These are phyloP conservation scores for Capniomyces stellatus DNA, from an alignment of 371 early-diverging fungal genomes.

Conservation along the genomic window DNA sequence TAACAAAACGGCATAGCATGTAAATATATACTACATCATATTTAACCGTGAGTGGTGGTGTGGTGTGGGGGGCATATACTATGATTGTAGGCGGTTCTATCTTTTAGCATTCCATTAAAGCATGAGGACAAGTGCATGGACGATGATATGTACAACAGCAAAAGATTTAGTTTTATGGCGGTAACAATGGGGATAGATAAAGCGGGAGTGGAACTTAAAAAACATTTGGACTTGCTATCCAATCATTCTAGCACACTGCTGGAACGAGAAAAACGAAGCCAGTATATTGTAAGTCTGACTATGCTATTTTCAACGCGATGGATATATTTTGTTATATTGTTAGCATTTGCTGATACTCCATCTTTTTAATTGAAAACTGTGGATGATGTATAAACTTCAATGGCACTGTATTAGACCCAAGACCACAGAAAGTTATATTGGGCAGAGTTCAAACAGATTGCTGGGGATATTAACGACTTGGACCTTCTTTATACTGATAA, in stretches of 20 bases:
- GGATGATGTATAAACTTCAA: not conserved
- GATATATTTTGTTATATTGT: not conserved
- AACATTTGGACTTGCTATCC: not conserved
- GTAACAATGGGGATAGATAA: not conserved
- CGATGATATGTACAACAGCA: too few species aligned
- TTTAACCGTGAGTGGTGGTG: too few species aligned
- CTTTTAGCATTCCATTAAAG: too few species aligned
- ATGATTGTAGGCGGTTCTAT: too few species aligned
- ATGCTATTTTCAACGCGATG: not conserved
- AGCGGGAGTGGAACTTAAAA: not conserved
- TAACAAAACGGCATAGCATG: too few species aligned
- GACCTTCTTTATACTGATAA: too few species aligned
- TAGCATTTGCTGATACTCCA: not conserved
- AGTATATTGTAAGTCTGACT: not conserved
- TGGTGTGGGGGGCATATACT: too few species aligned
- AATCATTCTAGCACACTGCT: not conserved
- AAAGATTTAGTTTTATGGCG: too few species aligned
- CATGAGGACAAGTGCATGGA: too few species aligned
- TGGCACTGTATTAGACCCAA: not conserved
- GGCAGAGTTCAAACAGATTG: not conserved
- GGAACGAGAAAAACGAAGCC: not conserved
- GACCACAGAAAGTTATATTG: not conserved
- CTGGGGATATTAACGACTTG: not conserved
- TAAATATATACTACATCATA: too few species aligned
- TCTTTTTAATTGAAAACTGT: not conserved